A percentile compares a stretch with the other conserved stretches of the same genome.
phyloP scores from a whole-genome alignment of 2,329 filamentous ascomycete species.

The Penicillium thymicola region DNA sequence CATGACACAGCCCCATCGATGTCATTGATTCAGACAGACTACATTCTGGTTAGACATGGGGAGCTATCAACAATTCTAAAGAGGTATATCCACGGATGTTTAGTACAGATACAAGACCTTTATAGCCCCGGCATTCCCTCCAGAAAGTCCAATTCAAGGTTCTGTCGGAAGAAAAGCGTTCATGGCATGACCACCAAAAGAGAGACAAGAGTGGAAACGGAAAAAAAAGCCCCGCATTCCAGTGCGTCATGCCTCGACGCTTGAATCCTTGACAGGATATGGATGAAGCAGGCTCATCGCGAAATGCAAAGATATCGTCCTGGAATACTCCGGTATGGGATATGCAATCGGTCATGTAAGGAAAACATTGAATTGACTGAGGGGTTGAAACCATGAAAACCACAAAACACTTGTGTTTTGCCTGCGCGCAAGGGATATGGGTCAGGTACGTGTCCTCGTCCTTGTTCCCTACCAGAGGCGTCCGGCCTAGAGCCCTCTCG shows the following conservation, averaged over 20 bases:
- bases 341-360: slow-evolving; percentile 19
- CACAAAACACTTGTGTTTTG: slow-evolving; percentile 6
- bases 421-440: slow-evolving; percentile 23
- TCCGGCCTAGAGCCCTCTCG: neutral
- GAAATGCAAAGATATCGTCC: neutral
- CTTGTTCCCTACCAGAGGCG: neutral
- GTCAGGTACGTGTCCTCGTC: slow-evolving; percentile 21
- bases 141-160: neutral
- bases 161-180: neutral
- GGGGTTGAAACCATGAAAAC: slow-evolving; percentile 13
- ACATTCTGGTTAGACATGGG: neutral
- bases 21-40: neutral
- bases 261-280: neutral
- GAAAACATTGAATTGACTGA: slow-evolving; percentile 4
- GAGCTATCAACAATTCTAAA: neutral
- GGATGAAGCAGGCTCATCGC: neutral
- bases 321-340: neutral
- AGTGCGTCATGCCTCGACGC: slow-evolving; percentile 6
- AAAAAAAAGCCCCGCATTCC: slow-evolving; percentile 8
- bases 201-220: slow-evolving; percentile 4
- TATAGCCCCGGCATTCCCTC: neutral
- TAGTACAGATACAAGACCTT: neutral
- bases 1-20: slow-evolving; percentile 19
- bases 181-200: neutral
- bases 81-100: neutral